These are phyloP conservation scores for Sonneratia caseolaris DNA, from an alignment of 345 rosid species.

Conservation along the genomic window DNA sequence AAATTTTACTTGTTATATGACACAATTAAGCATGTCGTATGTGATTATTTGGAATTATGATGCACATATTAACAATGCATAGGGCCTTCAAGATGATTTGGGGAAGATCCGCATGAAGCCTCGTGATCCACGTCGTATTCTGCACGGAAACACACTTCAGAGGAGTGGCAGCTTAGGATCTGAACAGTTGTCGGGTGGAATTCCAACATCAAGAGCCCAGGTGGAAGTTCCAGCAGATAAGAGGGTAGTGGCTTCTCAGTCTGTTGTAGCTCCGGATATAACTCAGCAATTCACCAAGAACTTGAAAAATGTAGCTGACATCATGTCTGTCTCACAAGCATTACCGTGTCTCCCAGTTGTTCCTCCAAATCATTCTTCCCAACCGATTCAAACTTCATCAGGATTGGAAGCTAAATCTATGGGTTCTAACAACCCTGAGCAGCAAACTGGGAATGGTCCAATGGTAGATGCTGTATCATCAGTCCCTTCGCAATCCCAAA, in stretches of 20 bases:
- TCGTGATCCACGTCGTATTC: slow-evolving; percentile 92
- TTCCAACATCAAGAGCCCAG: slow-evolving; percentile 18
- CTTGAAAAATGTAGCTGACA: slow-evolving; percentile 50
- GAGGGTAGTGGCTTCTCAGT: slow-evolving; percentile 26
- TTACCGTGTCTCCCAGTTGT: slow-evolving; percentile 23
- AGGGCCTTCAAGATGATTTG: slow-evolving; percentile 45
- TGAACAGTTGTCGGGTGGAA: slow-evolving; percentile 44
- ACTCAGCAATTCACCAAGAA: slow-evolving; percentile 56
- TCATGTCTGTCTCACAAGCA: slow-evolving; percentile 51
- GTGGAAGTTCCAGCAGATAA: slow-evolving; percentile 28
- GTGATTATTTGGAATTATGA: background rate
- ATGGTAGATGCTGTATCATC: slow-evolving; percentile 27
- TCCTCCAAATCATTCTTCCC: slow-evolving; percentile 28
- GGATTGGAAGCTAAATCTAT: slow-evolving; percentile 25
- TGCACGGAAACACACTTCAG: slow-evolving; percentile 52
- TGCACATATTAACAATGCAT: background rate
- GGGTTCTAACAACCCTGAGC: slow-evolving; percentile 24
- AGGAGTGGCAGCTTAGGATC: slow-evolving; percentile 34
- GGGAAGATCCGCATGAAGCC: slow-evolving; percentile 87
- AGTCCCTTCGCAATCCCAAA: slow-evolving; percentile 34
- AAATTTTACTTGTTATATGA: background rate
- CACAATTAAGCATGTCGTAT: background rate
- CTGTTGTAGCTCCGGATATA: slow-evolving; percentile 44
- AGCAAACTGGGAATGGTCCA: slow-evolving; percentile 23
- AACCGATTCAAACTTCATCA: slow-evolving; percentile 28